Conservation (phyloP, 192 early-diverging fungal genomes). For the Backusella westeae region DNA sequence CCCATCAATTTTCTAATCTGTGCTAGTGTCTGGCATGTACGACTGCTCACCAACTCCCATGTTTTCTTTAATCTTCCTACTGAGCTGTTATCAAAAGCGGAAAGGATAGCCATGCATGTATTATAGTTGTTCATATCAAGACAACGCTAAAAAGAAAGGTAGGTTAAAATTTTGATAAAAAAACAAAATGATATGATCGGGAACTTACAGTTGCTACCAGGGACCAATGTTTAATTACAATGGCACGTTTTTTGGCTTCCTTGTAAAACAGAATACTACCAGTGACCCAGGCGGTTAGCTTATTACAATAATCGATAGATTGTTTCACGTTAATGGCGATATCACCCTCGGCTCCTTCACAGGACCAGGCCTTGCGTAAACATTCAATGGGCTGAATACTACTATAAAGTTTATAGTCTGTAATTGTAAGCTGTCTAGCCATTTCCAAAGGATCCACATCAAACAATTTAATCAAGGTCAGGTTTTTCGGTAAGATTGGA, state of each 20-base stretch:
- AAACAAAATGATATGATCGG: background rate
- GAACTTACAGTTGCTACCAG: slow-evolving; percentile 63
- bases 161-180: background rate
- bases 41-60: slow-evolving; percentile 65
- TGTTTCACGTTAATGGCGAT: slow-evolving; percentile 82
- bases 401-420: slow-evolving; percentile 76
- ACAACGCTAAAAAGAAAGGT: slow-evolving; percentile 52
- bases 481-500: slow-evolving; percentile 79
- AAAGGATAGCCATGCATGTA: slow-evolving; percentile 85
- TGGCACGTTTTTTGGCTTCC: slow-evolving; percentile 78
- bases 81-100: slow-evolving; percentile 83
- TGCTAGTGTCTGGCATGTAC: slow-evolving; percentile 44
- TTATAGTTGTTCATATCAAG: slow-evolving; percentile 90
- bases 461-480: slow-evolving; percentile 73
- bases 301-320: slow-evolving; percentile 80
- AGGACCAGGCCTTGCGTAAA: slow-evolving; percentile 85
- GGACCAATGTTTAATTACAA: slow-evolving; percentile 82
- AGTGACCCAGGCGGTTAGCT: slow-evolving; percentile 84
- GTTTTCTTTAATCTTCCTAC: slow-evolving; percentile 87
- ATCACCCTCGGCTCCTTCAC: slow-evolving; percentile 50
- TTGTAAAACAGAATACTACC: slow-evolving; percentile 73
- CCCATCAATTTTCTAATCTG: slow-evolving; percentile 66
- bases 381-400: slow-evolving; percentile 87
- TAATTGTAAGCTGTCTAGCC: slow-evolving; percentile 90
- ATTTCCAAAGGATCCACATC: slow-evolving; percentile 93